Percentiles rank a stretch among this genome's conserved stretches.
Conservation (phyloP, 2,329 filamentous ascomycete genomes). For the Penicillium carneum region DNA sequence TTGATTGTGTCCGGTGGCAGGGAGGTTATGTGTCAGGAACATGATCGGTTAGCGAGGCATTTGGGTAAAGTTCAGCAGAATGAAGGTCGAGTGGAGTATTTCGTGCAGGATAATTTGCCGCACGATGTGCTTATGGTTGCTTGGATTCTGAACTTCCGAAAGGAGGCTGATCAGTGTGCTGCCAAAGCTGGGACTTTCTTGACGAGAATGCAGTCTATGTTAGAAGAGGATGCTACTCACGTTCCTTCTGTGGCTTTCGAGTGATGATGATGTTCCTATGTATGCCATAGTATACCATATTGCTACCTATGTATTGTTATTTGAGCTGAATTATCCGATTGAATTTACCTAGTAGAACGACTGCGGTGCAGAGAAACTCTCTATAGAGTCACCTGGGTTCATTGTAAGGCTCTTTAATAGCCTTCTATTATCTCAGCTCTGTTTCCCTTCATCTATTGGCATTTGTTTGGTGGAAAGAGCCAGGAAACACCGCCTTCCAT, state of each 20-base stretch:
- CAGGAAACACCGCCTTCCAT: background rate
- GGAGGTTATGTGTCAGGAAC: constrained; percentile 21
- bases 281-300: background rate
- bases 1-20: constrained; percentile 16
- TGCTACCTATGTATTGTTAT: constrained; percentile 1
- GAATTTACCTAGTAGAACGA: background rate
- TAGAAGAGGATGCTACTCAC: background rate
- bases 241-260: constrained; percentile 11
- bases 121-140: constrained; percentile 20
- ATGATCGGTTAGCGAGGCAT: constrained; percentile 15
- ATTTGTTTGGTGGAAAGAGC: background rate
- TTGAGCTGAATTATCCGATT: background rate
- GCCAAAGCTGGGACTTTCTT: constrained; percentile 11
- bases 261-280: background rate
- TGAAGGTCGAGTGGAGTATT: constrained; percentile 18
- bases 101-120: constrained; percentile 13
- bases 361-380: background rate
- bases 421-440: background rate
- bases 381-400: background rate
- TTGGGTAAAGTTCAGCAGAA: constrained; percentile 19
- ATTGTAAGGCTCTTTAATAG: background rate
- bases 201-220: constrained; percentile 6
- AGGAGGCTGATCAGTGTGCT: constrained; percentile 19
- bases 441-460: background rate
- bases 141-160: constrained; percentile 14